Conservation (phyloP, 2,329 filamentous ascomycete genomes). For the Orbilia brochopaga region DNA sequence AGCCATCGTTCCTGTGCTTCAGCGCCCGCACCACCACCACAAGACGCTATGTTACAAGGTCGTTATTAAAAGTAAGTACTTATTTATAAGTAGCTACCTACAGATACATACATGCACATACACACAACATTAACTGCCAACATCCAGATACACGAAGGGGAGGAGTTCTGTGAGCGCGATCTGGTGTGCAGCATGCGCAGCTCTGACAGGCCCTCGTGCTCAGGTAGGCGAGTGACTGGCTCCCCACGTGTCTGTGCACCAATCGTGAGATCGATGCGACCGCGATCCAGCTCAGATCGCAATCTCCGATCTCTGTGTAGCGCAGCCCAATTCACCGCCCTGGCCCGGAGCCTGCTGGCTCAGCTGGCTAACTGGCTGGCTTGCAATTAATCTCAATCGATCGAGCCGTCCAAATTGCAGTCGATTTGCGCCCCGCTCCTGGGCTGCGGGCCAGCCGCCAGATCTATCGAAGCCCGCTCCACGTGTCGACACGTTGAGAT, state of each 20-base stretch:
- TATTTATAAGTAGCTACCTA: too few species aligned
- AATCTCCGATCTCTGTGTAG: conserved; percentile 49
- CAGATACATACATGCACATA: not conserved
- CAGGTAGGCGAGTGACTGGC: conserved; percentile 6
- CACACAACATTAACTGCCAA: too few species aligned
- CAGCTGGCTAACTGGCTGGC: too few species aligned
- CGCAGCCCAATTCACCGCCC: not conserved
- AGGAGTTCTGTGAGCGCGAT: not conserved
- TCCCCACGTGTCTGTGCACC: conserved; percentile 40
- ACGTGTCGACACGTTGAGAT: too few species aligned
- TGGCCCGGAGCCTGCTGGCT: not conserved
- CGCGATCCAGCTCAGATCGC: conserved; percentile 45
- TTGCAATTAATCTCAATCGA: not conserved
- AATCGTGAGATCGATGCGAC: conserved; percentile 42
- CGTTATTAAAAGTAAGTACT: too few species aligned
- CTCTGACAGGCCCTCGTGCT: not conserved
- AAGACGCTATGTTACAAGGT: too few species aligned
- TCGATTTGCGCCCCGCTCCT: not conserved
- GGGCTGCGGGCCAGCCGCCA: too few species aligned
- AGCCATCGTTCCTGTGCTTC: too few species aligned
- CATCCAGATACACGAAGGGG: too few species aligned
- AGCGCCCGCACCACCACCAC: too few species aligned
- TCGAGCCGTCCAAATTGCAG: conserved; percentile 2
- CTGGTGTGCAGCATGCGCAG: not conserved
- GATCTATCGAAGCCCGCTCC: too few species aligned